Percentiles rank a stretch among this genome's conserved stretches.
Evolutionary conservation across 2,329 filamentous ascomycete genomes (phyloP).

Genomic region (Curvularia sp.): DNA sequence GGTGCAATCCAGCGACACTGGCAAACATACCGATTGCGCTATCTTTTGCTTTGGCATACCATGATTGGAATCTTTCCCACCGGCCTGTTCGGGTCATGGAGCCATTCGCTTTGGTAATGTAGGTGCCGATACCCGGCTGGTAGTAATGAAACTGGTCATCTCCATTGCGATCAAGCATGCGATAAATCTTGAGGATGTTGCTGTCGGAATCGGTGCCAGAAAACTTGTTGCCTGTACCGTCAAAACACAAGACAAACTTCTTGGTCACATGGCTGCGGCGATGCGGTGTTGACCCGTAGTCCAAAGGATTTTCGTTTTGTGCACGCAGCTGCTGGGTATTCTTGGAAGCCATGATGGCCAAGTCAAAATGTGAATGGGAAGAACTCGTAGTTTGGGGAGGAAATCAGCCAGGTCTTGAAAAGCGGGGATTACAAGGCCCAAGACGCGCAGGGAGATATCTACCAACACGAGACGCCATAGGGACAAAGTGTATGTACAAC

Average conservation of each 20-base stretch:
- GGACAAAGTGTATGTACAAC: background rate
- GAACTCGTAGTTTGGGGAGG: background rate
- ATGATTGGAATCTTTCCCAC: slow-evolving; percentile 66
- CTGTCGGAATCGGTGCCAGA: slow-evolving; percentile 52
- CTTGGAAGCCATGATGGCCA: slow-evolving; percentile 12
- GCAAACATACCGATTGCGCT: slow-evolving; percentile 65
- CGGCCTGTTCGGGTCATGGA: slow-evolving; percentile 66
- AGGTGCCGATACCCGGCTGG: slow-evolving; percentile 71
- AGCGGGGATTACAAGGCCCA: slow-evolving; percentile 7
- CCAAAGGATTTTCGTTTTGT: slow-evolving; percentile 20
- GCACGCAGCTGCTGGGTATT: slow-evolving; percentile 13
- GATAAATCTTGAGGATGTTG: slow-evolving; percentile 71
- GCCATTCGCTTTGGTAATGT: slow-evolving; percentile 60
- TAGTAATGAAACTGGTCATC: slow-evolving; percentile 61
- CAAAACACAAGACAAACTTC: slow-evolving; percentile 66
- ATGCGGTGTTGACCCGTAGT: slow-evolving; percentile 18
- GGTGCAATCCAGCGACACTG: background rate
- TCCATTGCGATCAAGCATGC: slow-evolving; percentile 70
- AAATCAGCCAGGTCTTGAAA: slow-evolving; percentile 1
- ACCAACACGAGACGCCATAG: background rate
- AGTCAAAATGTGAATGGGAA: background rate
- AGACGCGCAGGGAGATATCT: slow-evolving; percentile 9
- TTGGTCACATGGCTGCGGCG: slow-evolving; percentile 48
- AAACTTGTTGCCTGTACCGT: slow-evolving; percentile 55
- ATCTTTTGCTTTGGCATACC: slow-evolving; percentile 77